Evolutionary conservation across 164 flowering plant genomes (phyloP).

Genomic region (Stephania japonica): DNA sequence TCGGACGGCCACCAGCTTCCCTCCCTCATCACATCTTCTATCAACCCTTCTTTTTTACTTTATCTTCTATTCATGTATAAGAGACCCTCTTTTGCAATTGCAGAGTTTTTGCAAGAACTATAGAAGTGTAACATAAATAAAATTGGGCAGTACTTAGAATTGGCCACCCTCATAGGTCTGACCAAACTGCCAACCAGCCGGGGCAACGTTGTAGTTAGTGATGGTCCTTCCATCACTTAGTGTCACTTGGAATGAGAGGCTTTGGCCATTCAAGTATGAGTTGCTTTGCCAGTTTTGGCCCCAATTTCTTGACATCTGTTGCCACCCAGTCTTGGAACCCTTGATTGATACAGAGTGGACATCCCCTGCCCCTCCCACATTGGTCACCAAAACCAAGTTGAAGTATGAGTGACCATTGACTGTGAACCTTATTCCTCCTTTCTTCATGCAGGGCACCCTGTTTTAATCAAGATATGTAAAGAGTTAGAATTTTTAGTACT

Average conservation of each 20-base stretch:
- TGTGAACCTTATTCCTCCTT: conserved; percentile 47
- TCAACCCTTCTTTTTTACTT: not conserved
- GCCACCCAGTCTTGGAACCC: conserved; percentile 38
- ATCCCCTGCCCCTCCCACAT: conserved; percentile 47
- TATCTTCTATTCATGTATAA: not conserved
- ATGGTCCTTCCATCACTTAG: conserved; percentile 41
- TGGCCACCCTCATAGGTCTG: conserved; percentile 41
- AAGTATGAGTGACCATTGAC: conserved; percentile 46
- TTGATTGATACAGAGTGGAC: conserved; percentile 35
- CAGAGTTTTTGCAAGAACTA: not conserved
- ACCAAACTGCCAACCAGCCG: conserved; percentile 42
- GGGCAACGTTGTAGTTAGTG: conserved; percentile 29
- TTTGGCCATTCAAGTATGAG: conserved; percentile 34
- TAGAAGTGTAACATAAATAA: too few species aligned
- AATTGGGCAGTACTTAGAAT: conserved; percentile 12
- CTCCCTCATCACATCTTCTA: not conserved
- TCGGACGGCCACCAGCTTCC: conserved; percentile 15
- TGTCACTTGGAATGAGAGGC: conserved; percentile 45
- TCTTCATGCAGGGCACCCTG: conserved; percentile 47
- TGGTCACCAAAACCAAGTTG: conserved; percentile 42
- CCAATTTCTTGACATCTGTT: conserved; percentile 50
- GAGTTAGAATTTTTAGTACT: too few species aligned
- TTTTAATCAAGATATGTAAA: not conserved
- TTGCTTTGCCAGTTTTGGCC: conserved; percentile 51
- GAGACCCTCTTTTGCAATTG: too few species aligned